phyloP scores from a whole-genome alignment of 495 filamentous ascomycete genomes.

The Evernia prunastri region DNA sequence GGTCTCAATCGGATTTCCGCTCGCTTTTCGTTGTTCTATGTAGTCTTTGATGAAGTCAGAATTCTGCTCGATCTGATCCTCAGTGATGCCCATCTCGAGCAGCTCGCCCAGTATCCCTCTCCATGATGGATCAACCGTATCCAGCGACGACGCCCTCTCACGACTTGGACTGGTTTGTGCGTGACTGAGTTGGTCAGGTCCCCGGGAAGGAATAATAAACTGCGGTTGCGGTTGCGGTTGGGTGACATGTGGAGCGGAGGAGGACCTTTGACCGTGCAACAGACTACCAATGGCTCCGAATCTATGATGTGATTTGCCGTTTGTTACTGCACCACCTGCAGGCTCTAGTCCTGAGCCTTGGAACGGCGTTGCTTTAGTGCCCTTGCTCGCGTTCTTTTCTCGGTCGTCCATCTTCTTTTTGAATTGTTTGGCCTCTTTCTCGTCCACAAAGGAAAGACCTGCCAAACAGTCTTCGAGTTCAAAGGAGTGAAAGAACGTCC shows the following conservation, averaged over 20 bases:
- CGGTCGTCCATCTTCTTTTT: constrained; percentile 90
- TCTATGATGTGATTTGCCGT: constrained; percentile 41
- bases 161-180: constrained; percentile 15
- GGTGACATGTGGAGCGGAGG: constrained; percentile 46
- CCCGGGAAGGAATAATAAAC: constrained; percentile 31
- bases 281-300: constrained; percentile 60
- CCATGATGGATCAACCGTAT: constrained; percentile 77
- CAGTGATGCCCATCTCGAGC: constrained; percentile 77
- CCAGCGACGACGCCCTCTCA: constrained; percentile 60
- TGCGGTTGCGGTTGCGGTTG: constrained; percentile 44
- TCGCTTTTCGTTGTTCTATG: constrained; percentile 70
- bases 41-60: constrained; percentile 93
- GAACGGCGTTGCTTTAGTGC: constrained; percentile 71
- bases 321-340: constrained; percentile 36
- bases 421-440: constrained; percentile 93
- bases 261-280: constrained; percentile 61
- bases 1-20: constrained; percentile 33
- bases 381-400: constrained; percentile 88
- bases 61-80: constrained; percentile 86
- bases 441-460: constrained; percentile 84
- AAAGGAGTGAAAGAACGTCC: constrained; percentile 95
- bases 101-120: constrained; percentile 80
- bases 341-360: constrained; percentile 42
- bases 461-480: constrained; percentile 88
- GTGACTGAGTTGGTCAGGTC: constrained; percentile 25